Evolutionary conservation across 2,329 filamentous ascomycete genomes (phyloP), one percentile per base, ranked within the genome.

Genomic region (Periconia sp.): DNA sequence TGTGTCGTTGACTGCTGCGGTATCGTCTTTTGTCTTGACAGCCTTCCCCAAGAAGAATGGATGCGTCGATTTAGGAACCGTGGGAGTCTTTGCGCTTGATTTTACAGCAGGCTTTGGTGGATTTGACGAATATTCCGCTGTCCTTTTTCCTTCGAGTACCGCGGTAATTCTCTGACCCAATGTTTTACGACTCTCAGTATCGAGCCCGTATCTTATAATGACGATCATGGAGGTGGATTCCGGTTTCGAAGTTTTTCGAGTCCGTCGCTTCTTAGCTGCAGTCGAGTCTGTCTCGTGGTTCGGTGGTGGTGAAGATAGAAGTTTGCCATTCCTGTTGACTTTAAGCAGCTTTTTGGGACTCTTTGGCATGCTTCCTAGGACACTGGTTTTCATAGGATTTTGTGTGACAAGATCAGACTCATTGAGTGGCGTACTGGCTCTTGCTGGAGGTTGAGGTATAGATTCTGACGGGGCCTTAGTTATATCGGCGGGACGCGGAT

Each of bases 1-100:
- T 1, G 54, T 27, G 33, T 61, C 62, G 10, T 53, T 40, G 48
- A 57, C 45, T 60, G 66, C 23, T 35, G 45, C 44, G 7, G 63
- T 6, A n/a, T 13, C 60, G 20, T 65, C 56, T 47, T 63, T 65
- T 41, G 61, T 66, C 19, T 49, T 52, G 2, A 43, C 69, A 7
- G 77, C 19, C 60, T 86, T 89, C 6, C 82, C 83, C 15, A 81
- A 66, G 64, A 92, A 92, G 66, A 92, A 90, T 0, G 89, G 88
- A 72, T 92, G 86, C 0, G 83, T 82, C 1, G 77, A 61, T 62
- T 82, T 85, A 7, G 70, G 60, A 42, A 73, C 62, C 14, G 63
- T 62, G 3, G 33, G 11, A 37, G 33, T 3, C 15, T 37, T 37
- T n/a, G 33, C 33, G 10, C 11, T 13, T 5, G 33, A 11, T 37